These are phyloP conservation scores for Buxus sempervirens DNA, from an alignment of 164 flowering plant genomes.

Conservation along the genomic window DNA sequence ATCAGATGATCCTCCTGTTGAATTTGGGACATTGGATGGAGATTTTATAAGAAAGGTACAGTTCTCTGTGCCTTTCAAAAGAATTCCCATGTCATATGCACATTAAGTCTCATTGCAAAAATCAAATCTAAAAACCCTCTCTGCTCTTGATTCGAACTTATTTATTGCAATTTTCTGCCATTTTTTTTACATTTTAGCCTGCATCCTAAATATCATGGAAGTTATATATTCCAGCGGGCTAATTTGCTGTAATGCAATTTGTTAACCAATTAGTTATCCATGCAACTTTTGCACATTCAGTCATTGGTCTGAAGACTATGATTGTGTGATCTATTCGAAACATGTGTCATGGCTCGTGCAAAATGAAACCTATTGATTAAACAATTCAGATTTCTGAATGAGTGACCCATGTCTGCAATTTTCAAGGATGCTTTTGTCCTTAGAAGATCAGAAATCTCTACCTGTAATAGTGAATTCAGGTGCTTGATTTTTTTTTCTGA, in stretches of 20 bases:
- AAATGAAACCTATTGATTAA: background rate
- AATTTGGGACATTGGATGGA: conserved; percentile 62
- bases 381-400: background rate
- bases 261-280: background rate
- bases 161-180: background rate
- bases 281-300: background rate
- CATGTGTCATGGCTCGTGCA: background rate
- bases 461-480: background rate
- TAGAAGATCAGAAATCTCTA: background rate
- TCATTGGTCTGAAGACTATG: background rate
- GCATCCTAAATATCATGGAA: too few species aligned
- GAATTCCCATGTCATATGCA: background rate
- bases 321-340: background rate
- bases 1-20: conserved; percentile 88
- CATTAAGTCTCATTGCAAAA: background rate
- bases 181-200: too few species aligned
- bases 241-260: too few species aligned
- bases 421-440: background rate
- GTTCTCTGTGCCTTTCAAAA: background rate
- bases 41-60: conserved; percentile 64
- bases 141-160: background rate
- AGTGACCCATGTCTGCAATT: background rate
- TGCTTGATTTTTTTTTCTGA: background rate
- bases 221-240: too few species aligned
- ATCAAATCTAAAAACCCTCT: background rate